Percentiles rank a stretch among this genome's conserved stretches.
Conservation (phyloP, 2,329 filamentous ascomycete genomes). For the Stagonosporopsis rhizophila region DNA sequence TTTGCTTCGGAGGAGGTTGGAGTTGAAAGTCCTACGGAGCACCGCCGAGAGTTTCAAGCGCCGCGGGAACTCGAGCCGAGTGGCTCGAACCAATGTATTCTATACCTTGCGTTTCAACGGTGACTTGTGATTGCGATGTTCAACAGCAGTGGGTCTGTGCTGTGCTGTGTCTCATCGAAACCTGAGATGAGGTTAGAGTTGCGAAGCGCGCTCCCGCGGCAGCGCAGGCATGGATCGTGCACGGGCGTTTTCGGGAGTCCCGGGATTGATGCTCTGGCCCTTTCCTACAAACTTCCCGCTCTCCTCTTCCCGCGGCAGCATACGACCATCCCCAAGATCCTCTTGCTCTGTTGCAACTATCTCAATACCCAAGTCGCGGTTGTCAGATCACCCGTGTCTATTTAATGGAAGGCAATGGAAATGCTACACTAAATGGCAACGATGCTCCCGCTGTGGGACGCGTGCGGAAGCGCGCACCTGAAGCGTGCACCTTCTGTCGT, state of each 20-base stretch:
- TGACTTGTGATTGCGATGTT: background rate
- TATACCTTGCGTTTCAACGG: background rate
- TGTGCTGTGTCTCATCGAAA: background rate
- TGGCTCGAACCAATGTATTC: background rate
- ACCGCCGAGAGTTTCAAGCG: background rate
- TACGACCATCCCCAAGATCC: background rate
- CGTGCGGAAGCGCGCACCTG: slow-evolving; percentile 33
- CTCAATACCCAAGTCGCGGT: background rate
- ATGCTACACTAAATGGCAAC: background rate
- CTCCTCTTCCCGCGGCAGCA: slow-evolving; percentile 11
- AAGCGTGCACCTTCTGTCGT: slow-evolving; percentile 51
- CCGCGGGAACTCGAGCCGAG: background rate
- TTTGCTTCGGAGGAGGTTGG: too few species aligned
- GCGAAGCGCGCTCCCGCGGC: background rate
- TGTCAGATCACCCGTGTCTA: background rate
- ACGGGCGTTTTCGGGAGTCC: background rate
- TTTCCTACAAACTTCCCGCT: background rate
- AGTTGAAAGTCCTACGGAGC: background rate
- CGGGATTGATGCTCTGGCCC: background rate
- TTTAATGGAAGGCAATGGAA: slow-evolving; percentile 8
- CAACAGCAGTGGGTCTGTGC: background rate
- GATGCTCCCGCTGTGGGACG: slow-evolving; percentile 20
- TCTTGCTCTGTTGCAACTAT: background rate
- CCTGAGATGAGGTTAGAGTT: background rate
- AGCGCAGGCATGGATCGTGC: background rate